Percentiles rank a stretch among this genome's conserved stretches.
Evolutionary conservation across 129 eudicot species (phyloP).

Genomic region (Deinandra increscens): DNA sequence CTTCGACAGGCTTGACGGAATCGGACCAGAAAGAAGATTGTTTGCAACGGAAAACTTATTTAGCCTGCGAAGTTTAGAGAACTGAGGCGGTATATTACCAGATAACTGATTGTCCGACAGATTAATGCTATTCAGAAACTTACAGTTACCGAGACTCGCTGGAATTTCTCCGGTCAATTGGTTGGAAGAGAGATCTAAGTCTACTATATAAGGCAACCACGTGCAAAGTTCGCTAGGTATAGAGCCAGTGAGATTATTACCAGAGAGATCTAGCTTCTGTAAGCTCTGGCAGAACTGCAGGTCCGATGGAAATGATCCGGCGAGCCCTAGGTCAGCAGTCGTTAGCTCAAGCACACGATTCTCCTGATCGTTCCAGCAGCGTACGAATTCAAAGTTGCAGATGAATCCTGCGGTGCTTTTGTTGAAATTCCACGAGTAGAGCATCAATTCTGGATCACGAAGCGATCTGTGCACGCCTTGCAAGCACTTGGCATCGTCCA

Average conservation of each 20-base stretch:
- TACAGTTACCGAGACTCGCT: conserved; percentile 44
- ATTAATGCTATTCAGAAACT: conserved; percentile 43
- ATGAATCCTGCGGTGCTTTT: conserved; percentile 47
- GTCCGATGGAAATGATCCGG: conserved; percentile 45
- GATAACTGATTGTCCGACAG: conserved; percentile 47
- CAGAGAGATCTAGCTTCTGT: conserved; percentile 57
- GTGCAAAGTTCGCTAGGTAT: conserved; percentile 55
- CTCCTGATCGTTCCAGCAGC: conserved; percentile 73
- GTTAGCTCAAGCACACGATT: conserved; percentile 49
- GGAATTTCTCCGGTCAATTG: conserved; percentile 66
- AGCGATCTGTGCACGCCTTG: conserved; percentile 47
- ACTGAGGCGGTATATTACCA: conserved; percentile 52
- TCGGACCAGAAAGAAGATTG: conserved; percentile 54
- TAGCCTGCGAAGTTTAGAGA: conserved; percentile 49
- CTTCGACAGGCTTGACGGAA: conserved; percentile 39
- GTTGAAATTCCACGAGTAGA: conserved; percentile 47
- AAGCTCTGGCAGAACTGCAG: conserved; percentile 49
- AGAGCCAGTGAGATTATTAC: conserved; percentile 57
- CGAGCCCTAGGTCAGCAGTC: conserved; percentile 32
- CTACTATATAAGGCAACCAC: conserved; percentile 66
- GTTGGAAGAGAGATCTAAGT: conserved; percentile 59
- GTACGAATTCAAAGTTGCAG: conserved; percentile 51
- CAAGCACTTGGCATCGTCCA: conserved; percentile 60
- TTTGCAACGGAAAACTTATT: conserved; percentile 53
- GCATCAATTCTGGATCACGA: conserved; percentile 37